phyloP scores from a whole-genome alignment of 805 yeast genomes.

The Grigorovia jiainica region DNA sequence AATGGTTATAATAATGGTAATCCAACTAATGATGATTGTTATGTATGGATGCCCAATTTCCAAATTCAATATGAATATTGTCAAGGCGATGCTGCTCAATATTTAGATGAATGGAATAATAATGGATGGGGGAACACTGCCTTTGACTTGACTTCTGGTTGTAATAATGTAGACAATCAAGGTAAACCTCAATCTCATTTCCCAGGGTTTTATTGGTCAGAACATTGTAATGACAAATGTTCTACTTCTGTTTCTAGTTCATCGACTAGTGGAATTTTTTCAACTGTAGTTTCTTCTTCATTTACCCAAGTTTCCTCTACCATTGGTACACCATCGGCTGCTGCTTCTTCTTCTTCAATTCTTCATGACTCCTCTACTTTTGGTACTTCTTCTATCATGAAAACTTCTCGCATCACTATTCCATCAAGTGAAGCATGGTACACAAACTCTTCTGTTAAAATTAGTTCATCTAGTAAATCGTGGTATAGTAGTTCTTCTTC shows the following conservation, averaged over 20 bases:
- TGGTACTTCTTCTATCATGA: too few relatives aligned
- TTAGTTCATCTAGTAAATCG: too few relatives aligned
- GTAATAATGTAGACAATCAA: conserved; percentile 10
- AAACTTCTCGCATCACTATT: too few relatives aligned
- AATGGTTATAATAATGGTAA: background rate
- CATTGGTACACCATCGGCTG: background rate
- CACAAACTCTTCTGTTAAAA: too few relatives aligned
- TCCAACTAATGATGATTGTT: background rate
- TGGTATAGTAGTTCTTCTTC: too few relatives aligned
- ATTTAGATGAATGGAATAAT: conserved; percentile 4
- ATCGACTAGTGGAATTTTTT: too few relatives aligned
- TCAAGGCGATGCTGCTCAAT: conserved; percentile 2
- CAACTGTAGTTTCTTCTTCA: background rate
- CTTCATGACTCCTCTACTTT: too few relatives aligned
- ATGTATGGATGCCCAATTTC: conserved; percentile 15
- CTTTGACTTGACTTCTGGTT: conserved; percentile 14
- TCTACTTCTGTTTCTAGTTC: background rate
- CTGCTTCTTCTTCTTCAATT: too few relatives aligned
- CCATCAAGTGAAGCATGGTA: too few relatives aligned
- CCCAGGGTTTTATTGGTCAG: conserved; percentile 13
- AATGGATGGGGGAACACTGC: conserved; percentile 13
- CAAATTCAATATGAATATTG: conserved; percentile 14
- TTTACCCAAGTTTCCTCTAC: background rate
- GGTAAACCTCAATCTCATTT: conserved; percentile 14
- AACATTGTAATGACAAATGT: background rate